Evolutionary conservation across 129 eudicot genomes (phyloP).

Genomic region (Solidago caesia): DNA sequence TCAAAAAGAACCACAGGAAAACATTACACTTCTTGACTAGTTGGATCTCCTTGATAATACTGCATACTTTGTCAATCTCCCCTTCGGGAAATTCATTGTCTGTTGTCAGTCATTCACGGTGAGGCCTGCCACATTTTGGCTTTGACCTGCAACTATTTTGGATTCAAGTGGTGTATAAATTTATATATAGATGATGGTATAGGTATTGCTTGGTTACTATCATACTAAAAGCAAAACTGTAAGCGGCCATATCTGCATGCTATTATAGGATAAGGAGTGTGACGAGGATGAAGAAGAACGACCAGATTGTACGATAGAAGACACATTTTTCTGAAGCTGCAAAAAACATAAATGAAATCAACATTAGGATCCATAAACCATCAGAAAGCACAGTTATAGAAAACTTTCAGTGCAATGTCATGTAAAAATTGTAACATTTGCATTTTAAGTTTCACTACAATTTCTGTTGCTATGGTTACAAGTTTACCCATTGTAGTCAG

Average conservation of each 20-base stretch:
- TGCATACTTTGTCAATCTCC: conserved; percentile 29
- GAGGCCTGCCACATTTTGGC: conserved; percentile 85
- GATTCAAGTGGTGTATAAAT: conserved; percentile 14
- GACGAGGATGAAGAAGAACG: conserved; percentile 22
- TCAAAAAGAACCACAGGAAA: conserved; percentile 35
- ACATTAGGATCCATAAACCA: conserved; percentile 1
- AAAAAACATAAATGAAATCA: conserved; percentile 4
- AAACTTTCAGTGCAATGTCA: background rate
- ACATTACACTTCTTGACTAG: conserved; percentile 13
- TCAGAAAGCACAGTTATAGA: background rate
- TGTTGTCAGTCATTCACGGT: conserved; percentile 8
- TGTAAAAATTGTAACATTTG: no score
- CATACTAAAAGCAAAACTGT: conserved; percentile 43
- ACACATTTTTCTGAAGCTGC: conserved; percentile 42
- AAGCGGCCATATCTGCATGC: conserved; percentile 29
- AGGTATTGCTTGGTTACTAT: conserved; percentile 29
- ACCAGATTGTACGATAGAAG: conserved; percentile 14
- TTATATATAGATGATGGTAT: conserved; percentile 24
- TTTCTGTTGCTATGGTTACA: background rate
- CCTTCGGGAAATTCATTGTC: conserved; percentile 38
- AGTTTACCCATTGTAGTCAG: background rate
- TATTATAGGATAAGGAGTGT: conserved; percentile 33
- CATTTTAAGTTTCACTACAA: no score
- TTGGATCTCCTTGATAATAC: conserved; percentile 42
- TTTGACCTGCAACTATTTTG: conserved; percentile 46